Conservation (phyloP, 1,139 yeast genomes). For the Pichia kudriavzevii region DNA sequence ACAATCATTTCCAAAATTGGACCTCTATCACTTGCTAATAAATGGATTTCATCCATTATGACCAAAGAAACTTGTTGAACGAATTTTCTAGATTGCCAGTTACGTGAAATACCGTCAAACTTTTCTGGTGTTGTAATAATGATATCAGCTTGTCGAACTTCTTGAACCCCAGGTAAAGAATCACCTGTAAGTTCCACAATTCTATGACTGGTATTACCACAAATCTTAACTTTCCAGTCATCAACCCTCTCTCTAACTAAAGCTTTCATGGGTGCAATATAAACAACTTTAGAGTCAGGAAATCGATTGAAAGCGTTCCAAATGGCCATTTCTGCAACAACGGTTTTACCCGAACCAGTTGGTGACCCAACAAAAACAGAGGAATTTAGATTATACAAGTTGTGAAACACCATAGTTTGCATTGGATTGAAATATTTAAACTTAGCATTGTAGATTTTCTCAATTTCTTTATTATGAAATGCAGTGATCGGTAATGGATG, state of each 20-base stretch:
- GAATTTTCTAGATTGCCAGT: conserved; percentile 92
- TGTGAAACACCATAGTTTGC: conserved; percentile 96
- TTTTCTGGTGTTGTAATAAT: conserved; percentile 97
- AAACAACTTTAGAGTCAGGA: conserved; percentile 81
- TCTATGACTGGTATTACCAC: conserved; percentile 49
- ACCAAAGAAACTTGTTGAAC: conserved; percentile 87
- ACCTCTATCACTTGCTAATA: conserved; percentile 95
- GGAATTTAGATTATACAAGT: conserved; percentile 69
- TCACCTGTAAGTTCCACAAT: conserved; percentile 96
- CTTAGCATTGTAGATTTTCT: conserved; percentile 53
- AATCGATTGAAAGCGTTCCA: conserved; percentile 87
- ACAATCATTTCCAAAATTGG: conserved; percentile 98
- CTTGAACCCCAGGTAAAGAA: conserved; percentile 81
- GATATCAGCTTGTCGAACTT: conserved; percentile 83
- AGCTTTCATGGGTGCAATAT: conserved; percentile 99
- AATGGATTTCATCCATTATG: conserved; percentile 96
- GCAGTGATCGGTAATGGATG: conserved; percentile 87
- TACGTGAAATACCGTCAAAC: conserved; percentile 97
- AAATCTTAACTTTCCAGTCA: conserved; percentile 79
- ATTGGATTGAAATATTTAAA: conserved; percentile 93
- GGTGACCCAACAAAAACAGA: conserved; percentile 95
- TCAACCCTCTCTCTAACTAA: conserved; percentile 93
- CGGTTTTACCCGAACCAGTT: conserved; percentile 97
- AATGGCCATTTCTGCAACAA: conserved; percentile 92
- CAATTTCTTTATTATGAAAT: conserved; percentile 59